Conservation (phyloP, 805 yeast species). For the Kuraishia hungarica region DNA sequence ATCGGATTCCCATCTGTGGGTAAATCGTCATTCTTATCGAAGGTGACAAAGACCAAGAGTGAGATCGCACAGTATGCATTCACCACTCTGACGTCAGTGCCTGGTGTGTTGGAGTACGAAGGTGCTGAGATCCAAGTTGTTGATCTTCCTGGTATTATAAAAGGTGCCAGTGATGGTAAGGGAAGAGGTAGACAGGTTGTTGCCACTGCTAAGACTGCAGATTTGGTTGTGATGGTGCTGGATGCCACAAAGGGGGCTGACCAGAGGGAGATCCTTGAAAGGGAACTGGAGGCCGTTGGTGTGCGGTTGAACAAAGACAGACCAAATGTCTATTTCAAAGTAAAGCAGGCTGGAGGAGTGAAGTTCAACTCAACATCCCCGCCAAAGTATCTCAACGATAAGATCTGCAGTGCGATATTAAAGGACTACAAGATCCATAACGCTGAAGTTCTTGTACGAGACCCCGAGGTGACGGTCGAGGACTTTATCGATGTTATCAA, state of each 20-base stretch:
- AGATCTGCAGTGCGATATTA: constrained; percentile 63
- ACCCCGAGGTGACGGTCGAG: constrained; percentile 83
- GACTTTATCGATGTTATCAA: constrained; percentile 90
- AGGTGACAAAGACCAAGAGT: constrained; percentile 87
- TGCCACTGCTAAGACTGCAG: constrained; percentile 93
- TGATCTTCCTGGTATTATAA: constrained; percentile 96
- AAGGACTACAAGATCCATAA: constrained; percentile 87
- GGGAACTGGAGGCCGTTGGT: constrained; percentile 90
- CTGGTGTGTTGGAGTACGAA: constrained; percentile 89
- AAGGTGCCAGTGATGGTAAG: constrained; percentile 94
- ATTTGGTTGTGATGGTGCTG: constrained; percentile 82
- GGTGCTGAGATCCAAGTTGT: constrained; percentile 97
- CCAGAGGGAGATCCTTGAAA: constrained; percentile 79
- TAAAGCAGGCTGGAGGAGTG: constrained; percentile 87
- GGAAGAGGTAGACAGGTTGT: constrained; percentile 97
- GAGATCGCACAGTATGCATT: constrained; percentile 94
- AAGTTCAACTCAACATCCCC: constrained; percentile 76
- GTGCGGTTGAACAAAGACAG: constrained; percentile 74
- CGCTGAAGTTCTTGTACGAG: constrained; percentile 88
- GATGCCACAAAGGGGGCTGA: constrained; percentile 94
- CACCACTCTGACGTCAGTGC: constrained; percentile 93
- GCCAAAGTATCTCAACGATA: constrained; percentile 75
- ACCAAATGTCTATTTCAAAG: constrained; percentile 73
- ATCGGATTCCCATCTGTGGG: constrained; percentile 99
- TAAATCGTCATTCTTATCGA: constrained; percentile 81